Evolutionary conservation across 2,329 filamentous ascomycete species (phyloP).

Genomic region (Claviceps fusiformis): DNA sequence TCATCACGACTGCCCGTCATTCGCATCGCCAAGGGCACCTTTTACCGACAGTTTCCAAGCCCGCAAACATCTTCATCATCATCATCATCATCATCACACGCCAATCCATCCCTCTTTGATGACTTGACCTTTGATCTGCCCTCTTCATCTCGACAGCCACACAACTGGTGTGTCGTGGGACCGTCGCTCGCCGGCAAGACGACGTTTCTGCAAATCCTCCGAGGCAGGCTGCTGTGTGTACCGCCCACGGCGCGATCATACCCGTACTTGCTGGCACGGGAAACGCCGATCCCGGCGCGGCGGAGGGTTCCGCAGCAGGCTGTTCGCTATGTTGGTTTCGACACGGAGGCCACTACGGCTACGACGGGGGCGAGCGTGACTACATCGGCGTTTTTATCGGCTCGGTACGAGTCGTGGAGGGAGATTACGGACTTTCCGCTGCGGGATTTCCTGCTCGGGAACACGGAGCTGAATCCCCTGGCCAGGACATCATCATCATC

Average conservation of each 20-base stretch:
- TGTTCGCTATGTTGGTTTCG: slow-evolving; percentile 85
- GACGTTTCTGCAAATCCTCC: slow-evolving; percentile 65
- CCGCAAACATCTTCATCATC: too few relatives aligned
- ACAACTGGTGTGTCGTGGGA: slow-evolving; percentile 77
- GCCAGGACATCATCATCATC: slow-evolving; percentile 13
- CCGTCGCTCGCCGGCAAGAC: slow-evolving; percentile 69
- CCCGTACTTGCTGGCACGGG: slow-evolving; percentile 53
- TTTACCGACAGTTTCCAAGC: slow-evolving; percentile 63
- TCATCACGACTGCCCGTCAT: slow-evolving; percentile 42
- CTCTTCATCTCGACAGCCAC: slow-evolving; percentile 32
- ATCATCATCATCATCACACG: slow-evolving; percentile 28
- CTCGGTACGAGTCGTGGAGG: slow-evolving; percentile 75
- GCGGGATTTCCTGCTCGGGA: slow-evolving; percentile 64
- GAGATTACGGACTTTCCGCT: slow-evolving; percentile 84
- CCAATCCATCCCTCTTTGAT: slow-evolving; percentile 62
- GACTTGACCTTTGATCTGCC: slow-evolving; percentile 58
- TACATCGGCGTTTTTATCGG: slow-evolving; percentile 71
- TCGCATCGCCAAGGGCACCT: slow-evolving; percentile 63
- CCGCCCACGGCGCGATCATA: slow-evolving; percentile 66
- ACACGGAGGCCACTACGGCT: slow-evolving; percentile 50
- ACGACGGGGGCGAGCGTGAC: slow-evolving; percentile 38
- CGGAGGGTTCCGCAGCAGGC: slow-evolving; percentile 50
- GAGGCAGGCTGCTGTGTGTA: slow-evolving; percentile 60
- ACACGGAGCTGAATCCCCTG: slow-evolving; percentile 69
- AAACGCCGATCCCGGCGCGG: slow-evolving; percentile 37